Evolutionary conservation across 1,284 basidiomycete species (phyloP).

Genomic region (Coniferiporia weirii): DNA sequence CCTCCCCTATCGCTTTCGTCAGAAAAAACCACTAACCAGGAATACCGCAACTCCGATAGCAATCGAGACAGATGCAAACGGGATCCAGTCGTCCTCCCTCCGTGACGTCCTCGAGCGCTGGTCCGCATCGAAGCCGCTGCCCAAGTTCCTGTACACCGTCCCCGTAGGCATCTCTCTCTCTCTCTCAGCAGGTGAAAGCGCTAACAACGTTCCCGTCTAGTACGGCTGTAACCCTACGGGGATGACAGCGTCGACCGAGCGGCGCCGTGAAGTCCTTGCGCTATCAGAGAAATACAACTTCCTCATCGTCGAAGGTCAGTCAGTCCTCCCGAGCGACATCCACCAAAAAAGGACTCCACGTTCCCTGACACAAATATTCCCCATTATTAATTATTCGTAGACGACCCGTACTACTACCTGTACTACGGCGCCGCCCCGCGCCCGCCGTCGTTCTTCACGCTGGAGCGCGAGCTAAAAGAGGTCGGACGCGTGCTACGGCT

Average conservation of each 20-base stretch:
- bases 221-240: constrained; percentile 85
- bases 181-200: too few relatives aligned
- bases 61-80: constrained; percentile 75
- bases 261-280: constrained; percentile 74
- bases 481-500: constrained; percentile 81
- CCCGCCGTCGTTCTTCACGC: constrained; percentile 72
- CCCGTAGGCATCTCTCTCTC: too few relatives aligned
- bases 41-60: too few relatives aligned
- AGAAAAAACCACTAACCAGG: too few relatives aligned
- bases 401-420: constrained; percentile 76
- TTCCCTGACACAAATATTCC: too few relatives aligned
- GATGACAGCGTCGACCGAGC: constrained; percentile 65
- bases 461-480: constrained; percentile 55
- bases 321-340: too few relatives aligned
- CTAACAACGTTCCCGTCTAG: constrained; percentile 41
- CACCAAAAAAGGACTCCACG: too few relatives aligned
- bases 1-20: too few relatives aligned
- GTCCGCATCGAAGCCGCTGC: constrained; percentile 68
- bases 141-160: constrained; percentile 82
- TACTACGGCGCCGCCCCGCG: constrained; percentile 64
- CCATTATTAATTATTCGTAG: constrained; percentile 31
- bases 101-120: constrained; percentile 69
- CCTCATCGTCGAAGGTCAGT: constrained; percentile 77
- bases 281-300: constrained; percentile 75
- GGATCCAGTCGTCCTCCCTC: constrained; percentile 64